Evolutionary conservation across 1,284 basidiomycete species (phyloP).

Genomic region (Ustilago sp.): DNA sequence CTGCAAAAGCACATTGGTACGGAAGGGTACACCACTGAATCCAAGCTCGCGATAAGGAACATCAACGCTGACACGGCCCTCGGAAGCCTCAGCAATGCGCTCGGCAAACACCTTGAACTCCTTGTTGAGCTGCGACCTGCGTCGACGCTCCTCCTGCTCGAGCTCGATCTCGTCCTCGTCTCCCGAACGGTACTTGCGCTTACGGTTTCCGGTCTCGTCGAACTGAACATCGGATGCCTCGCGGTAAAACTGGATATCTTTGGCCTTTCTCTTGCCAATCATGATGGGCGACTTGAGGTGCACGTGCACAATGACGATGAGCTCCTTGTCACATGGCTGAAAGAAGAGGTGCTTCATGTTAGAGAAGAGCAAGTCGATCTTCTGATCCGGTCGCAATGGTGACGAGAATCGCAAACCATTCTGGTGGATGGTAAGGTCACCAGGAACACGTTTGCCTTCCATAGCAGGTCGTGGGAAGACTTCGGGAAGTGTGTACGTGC

Average conservation of each 20-base stretch:
- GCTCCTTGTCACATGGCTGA: slow-evolving; percentile 97
- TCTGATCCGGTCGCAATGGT: slow-evolving; percentile 71
- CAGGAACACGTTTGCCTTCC: slow-evolving; percentile 88
- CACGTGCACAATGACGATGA: slow-evolving; percentile 92
- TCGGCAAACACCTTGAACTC: slow-evolving; percentile 95
- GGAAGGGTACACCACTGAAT: slow-evolving; percentile 96
- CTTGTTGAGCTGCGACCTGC: slow-evolving; percentile 89
- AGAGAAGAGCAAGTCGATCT: slow-evolving; percentile 80
- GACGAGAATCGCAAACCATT: slow-evolving; percentile 96
- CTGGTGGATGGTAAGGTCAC: slow-evolving; percentile 96
- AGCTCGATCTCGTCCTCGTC: slow-evolving; percentile 99
- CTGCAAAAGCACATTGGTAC: slow-evolving; percentile 91
- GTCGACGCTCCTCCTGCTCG: slow-evolving; percentile 94
- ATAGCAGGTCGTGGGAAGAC: slow-evolving; percentile 93
- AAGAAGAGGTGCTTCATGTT: slow-evolving; percentile 99
- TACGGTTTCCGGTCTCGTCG: slow-evolving; percentile 98
- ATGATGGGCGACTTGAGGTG: slow-evolving; percentile 97
- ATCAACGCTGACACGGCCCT: slow-evolving; percentile 90
- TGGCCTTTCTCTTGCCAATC: slow-evolving; percentile 98
- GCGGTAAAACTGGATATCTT: slow-evolving; percentile 98
- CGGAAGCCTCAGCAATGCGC: slow-evolving; percentile 84
- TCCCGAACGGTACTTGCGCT: slow-evolving; percentile 94
- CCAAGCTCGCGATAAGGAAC: slow-evolving; percentile 97
- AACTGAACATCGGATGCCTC: slow-evolving; percentile 98
- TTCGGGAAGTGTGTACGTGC: slow-evolving; percentile 77